Conservation (phyloP, 192 early-diverging fungal genomes). For the Backusella parvicylindrica region DNA sequence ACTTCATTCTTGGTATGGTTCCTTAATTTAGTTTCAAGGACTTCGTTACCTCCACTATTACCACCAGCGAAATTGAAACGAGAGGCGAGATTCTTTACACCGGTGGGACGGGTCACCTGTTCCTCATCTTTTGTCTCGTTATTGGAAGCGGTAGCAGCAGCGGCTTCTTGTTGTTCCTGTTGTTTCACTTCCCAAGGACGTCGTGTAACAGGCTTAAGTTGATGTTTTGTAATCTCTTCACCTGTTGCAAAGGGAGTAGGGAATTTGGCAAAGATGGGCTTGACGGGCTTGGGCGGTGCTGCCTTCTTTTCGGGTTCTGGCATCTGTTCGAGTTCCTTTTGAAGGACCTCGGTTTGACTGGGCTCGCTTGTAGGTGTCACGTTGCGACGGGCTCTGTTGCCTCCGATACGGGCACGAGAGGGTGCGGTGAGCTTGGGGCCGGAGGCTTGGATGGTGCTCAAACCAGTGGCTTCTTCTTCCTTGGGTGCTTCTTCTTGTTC, state of each 20-base stretch:
- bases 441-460: conserved; percentile 1
- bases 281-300: conserved; percentile 34
- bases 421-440: conserved; percentile 29
- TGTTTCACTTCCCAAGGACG: conserved; percentile 30
- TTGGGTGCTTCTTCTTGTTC: not conserved
- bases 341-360: conserved; percentile 29
- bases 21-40: conserved; percentile 34
- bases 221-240: conserved; percentile 9
- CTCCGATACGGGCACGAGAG: conserved; percentile 11
- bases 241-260: conserved; percentile 32
- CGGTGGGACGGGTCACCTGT: conserved; percentile 10
- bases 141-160: not conserved
- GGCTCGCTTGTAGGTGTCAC: conserved; percentile 8
- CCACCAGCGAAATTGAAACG: conserved; percentile 30
- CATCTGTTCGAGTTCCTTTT: conserved; percentile 18
- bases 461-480: conserved; percentile 1
- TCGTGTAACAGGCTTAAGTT: conserved; percentile 31
- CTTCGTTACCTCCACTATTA: conserved; percentile 30
- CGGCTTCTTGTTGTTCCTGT: conserved; percentile 13
- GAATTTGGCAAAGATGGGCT: conserved; percentile 41
- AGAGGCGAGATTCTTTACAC: conserved; percentile 27
- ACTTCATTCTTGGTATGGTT: conserved; percentile 34
- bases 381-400: conserved; percentile 11
- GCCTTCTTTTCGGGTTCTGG: not conserved
- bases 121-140: conserved; percentile 16